These are phyloP conservation scores for Phialophora expanda DNA, from an alignment of 2,329 filamentous ascomycete species.

Conservation along the genomic window DNA sequence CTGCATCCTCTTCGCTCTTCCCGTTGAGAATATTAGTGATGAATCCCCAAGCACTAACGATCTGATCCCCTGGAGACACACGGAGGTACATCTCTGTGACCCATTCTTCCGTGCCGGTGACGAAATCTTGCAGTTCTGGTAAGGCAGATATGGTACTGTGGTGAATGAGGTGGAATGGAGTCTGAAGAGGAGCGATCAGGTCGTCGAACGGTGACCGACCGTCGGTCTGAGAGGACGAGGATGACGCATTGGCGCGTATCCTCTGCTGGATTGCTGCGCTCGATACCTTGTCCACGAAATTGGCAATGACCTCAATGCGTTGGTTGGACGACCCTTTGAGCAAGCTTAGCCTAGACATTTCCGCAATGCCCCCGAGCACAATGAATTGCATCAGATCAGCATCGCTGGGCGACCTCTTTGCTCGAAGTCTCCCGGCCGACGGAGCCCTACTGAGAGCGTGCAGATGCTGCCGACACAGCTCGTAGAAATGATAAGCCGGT, in stretches of 20 bases:
- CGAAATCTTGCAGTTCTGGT: constrained; percentile 23
- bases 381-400: constrained; percentile 33
- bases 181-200: constrained; percentile 15
- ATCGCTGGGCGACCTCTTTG: constrained; percentile 30
- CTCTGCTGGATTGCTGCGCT: constrained; percentile 17
- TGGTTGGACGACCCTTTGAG: constrained; percentile 36
- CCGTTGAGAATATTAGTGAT: constrained; percentile 31
- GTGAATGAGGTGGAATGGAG: constrained; percentile 20
- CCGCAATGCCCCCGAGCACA: constrained; percentile 33
- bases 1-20: constrained; percentile 17
- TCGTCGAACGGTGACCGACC: constrained; percentile 6
- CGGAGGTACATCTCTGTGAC: constrained; percentile 26
- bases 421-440: constrained; percentile 33
- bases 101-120: constrained; percentile 30
- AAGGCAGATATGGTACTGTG: constrained; percentile 21
- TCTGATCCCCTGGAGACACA: constrained; percentile 20
- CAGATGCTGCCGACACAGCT: constrained; percentile 33
- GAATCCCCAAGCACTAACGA: constrained; percentile 29
- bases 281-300: constrained; percentile 31
- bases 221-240: not conserved
- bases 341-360: constrained; percentile 33
- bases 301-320: constrained; percentile 30
- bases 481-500: constrained; percentile 35
- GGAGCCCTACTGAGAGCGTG: constrained; percentile 33
- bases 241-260: not conserved